phyloP scores from a whole-genome alignment of 2,329 filamentous ascomycete species.

The Truncatella angustata region DNA sequence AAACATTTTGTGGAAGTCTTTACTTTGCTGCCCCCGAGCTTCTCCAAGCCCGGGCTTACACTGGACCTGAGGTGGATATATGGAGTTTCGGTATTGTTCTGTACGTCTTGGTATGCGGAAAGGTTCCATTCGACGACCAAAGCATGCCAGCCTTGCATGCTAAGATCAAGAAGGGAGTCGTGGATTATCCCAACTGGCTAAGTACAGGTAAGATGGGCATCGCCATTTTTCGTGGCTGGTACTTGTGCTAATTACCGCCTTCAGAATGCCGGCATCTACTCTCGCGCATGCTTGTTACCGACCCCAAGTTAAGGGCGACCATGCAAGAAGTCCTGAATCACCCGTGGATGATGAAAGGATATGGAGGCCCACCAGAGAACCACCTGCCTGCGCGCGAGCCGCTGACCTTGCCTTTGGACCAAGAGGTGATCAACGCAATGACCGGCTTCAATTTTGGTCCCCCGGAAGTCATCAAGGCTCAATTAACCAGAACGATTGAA shows the following conservation, averaged over 20 bases:
- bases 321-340: conserved; percentile 92
- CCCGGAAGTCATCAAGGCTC: conserved; percentile 75
- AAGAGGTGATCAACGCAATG: conserved; percentile 86
- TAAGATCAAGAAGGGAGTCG: conserved; percentile 96
- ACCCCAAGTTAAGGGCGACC: conserved; percentile 81
- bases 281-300: conserved; percentile 92
- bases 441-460: conserved; percentile 96
- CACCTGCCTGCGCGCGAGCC: conserved; percentile 82
- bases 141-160: conserved; percentile 98
- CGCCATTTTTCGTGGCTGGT: not conserved
- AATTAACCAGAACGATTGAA: conserved; percentile 82
- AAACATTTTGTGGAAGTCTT: conserved; percentile 95
- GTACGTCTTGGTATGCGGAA: conserved; percentile 94
- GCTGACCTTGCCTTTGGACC: conserved; percentile 78
- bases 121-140: conserved; percentile 98
- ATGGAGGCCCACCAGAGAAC: conserved; percentile 82
- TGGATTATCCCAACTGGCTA: conserved; percentile 94
- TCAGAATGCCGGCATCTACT: conserved; percentile 91
- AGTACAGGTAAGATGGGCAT: conserved; percentile 67
- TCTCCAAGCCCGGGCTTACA: conserved; percentile 90
- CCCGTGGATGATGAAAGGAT: conserved; percentile 94
- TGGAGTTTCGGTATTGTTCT: conserved; percentile 99
- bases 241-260: conserved; percentile 31
- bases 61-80: conserved; percentile 92
- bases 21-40: conserved; percentile 97